Evolutionary conservation across 73 alveolate species (phyloP).

Genomic region (Stentor roeselii): DNA sequence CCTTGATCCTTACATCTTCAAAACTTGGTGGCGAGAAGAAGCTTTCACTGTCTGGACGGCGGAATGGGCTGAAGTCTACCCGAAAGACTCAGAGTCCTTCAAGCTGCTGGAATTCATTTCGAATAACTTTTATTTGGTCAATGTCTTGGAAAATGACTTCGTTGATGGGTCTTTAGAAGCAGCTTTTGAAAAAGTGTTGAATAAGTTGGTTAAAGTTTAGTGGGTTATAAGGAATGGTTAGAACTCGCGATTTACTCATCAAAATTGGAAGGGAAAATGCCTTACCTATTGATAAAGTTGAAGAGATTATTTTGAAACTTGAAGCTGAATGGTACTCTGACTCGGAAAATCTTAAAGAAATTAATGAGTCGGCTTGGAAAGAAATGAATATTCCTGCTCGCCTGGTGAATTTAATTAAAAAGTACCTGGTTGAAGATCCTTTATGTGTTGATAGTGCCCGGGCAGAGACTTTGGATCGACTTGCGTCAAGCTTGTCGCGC

Average conservation of each 20-base stretch:
- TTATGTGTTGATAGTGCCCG: not conserved
- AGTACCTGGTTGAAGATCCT: not conserved
- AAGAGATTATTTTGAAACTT: not conserved
- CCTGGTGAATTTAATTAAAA: not conserved
- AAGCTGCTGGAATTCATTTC: constrained; percentile 33
- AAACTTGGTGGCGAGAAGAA: constrained; percentile 58
- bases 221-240: not conserved
- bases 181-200: constrained; percentile 5
- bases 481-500: not conserved
- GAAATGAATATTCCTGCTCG: not conserved
- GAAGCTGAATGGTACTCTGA: not conserved
- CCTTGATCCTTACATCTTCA: constrained; percentile 57
- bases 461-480: not conserved
- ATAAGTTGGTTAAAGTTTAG: too few relatives aligned
- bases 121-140: constrained; percentile 41
- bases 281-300: not conserved
- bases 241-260: not conserved
- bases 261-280: not conserved
- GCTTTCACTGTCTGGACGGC: constrained; percentile 42
- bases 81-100: constrained; percentile 30
- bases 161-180: constrained; percentile 39
- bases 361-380: not conserved
- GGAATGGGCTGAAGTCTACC: constrained; percentile 59
- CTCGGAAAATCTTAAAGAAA: constrained; percentile 1
- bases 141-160: constrained; percentile 61